A percentile compares a stretch with the other conserved stretches of the same genome.
phyloP scores from a whole-genome alignment of 495 filamentous ascomycete species.

The Tuber borchii region DNA sequence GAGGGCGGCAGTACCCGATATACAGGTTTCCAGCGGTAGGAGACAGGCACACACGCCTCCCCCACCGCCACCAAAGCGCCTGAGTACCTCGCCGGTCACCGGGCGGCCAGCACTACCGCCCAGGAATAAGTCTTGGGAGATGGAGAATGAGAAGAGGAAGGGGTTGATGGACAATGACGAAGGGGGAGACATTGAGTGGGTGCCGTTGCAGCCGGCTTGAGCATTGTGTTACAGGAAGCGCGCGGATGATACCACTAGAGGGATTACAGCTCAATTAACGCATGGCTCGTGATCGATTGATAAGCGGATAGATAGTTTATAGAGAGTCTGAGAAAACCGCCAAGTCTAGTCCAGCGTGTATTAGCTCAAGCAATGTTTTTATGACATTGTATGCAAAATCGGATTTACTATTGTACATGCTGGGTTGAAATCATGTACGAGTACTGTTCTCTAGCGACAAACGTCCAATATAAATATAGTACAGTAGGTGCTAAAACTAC shows the following conservation, averaged over 20 bases:
- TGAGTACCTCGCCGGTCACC: slow-evolving; percentile 16
- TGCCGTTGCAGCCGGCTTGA: slow-evolving; percentile 19
- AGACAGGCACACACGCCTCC: slow-evolving; percentile 11
- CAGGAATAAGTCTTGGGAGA: not conserved
- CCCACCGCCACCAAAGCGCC: slow-evolving; percentile 27
- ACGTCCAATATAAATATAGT: not conserved
- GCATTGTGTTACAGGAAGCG: not conserved
- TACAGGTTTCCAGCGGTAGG: not conserved
- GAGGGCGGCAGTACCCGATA: not conserved
- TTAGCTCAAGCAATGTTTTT: not conserved
- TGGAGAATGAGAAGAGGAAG: not conserved
- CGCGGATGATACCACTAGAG: not conserved
- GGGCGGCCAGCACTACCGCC: slow-evolving; percentile 14
- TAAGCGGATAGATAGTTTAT: not conserved
- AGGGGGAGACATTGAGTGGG: slow-evolving; percentile 8
- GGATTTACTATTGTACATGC: not conserved
- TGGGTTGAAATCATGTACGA: not conserved
- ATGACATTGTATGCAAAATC: not conserved
- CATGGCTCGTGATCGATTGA: slow-evolving; percentile 5
- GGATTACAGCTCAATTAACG: not conserved
- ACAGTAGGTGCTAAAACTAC: not conserved
- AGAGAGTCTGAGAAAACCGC: not conserved
- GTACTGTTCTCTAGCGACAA: not conserved
- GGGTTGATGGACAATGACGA: slow-evolving; percentile 29
- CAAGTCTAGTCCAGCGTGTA: not conserved